Base-by-base conservation (phyloP, 345 rosid species). In the Eucalyptus brandiana region DNA sequence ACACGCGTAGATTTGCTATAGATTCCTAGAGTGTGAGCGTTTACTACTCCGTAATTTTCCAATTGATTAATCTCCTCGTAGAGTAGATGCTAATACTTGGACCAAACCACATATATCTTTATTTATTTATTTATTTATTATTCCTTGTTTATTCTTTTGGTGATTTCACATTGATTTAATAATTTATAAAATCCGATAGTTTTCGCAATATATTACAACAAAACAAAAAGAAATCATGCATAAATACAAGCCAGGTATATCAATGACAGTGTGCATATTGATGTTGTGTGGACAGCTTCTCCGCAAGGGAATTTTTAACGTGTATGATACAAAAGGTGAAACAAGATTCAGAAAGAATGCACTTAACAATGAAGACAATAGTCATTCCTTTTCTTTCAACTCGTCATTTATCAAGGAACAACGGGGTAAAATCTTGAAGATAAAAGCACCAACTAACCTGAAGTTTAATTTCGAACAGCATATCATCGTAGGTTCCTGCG, bases 131-230 rank as follows among this genome's bases (percentile, higher is more conserved):
- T 56, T 56, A 47, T 56, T 24, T 11, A 58, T 58, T 58, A 53
- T 53, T 53, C 56, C 56, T 53, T 26, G 3, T 58, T 23, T 5
- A 23, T 58, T 58, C 6, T 53, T 53, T 53, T 53, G 56, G 1
- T 11, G n/a, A 58, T 58, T 58, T 58, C 65, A 24, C 1, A 24
- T 5, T 58, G 30, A 58, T 58, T 6, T 53, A 53, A 53, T 19
- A 53, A 19, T 19, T 19, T 53, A 97, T 94, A 88, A 96, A 96
- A 49, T 96, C 98, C 12, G 89, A 42, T 58, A 4, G n/a, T 58
- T 58, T 58, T 58, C 0, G 7, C 65, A 58, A 24, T 24, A 58
- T 58, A 58, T 28, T 58, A 58, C 65, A 24, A 58, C 65, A 58
- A 58, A 58, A 58, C 15, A 58, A 62, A 13, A 62, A 30, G 34